Conservation (phyloP, 2,329 filamentous ascomycete genomes). For the Clarireedia paspali region DNA sequence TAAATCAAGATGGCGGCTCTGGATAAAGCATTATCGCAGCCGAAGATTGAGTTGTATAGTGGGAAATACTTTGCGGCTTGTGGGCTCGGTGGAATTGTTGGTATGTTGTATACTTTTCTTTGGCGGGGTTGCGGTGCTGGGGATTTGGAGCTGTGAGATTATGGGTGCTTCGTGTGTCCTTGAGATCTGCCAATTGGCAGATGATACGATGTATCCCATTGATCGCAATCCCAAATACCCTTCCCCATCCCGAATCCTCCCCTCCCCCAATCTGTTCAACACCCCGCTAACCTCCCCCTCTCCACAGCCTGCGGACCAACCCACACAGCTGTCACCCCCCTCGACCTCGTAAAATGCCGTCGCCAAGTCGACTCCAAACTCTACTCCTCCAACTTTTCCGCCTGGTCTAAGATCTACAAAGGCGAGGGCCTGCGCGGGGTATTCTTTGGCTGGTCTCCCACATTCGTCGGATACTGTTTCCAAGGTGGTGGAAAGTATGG, state of each 20-base stretch:
- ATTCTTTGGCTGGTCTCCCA: conserved; percentile 62
- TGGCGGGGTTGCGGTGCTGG: too few species aligned
- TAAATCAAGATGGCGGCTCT: conserved; percentile 21
- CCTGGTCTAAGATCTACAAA: conserved; percentile 53
- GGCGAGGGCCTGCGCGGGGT: conserved; percentile 55
- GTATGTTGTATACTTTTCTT: conserved; percentile 23
- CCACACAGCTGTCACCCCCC: conserved; percentile 56
- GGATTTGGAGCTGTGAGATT: too few species aligned
- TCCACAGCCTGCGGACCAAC: conserved; percentile 32
- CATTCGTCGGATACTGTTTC: conserved; percentile 67
- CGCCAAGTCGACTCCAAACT: conserved; percentile 59
- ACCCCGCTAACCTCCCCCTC: conserved; percentile 5
- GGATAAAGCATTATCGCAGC: conserved; percentile 26
- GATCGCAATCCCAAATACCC: too few species aligned
- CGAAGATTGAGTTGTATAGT: conserved; percentile 40
- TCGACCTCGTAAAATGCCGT: conserved; percentile 61
- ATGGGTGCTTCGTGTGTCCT: too few species aligned
- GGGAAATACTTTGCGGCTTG: conserved; percentile 42
- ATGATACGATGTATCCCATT: too few species aligned
- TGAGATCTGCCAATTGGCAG: too few species aligned
- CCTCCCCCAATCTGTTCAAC: not conserved
- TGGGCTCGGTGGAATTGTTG: conserved; percentile 40
- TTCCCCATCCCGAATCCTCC: too few species aligned
- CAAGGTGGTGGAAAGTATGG: conserved; percentile 74
- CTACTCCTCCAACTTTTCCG: conserved; percentile 55